phyloP scores from a whole-genome alignment of 1,284 basidiomycete genomes.

The Xerocomus amazonicus region DNA sequence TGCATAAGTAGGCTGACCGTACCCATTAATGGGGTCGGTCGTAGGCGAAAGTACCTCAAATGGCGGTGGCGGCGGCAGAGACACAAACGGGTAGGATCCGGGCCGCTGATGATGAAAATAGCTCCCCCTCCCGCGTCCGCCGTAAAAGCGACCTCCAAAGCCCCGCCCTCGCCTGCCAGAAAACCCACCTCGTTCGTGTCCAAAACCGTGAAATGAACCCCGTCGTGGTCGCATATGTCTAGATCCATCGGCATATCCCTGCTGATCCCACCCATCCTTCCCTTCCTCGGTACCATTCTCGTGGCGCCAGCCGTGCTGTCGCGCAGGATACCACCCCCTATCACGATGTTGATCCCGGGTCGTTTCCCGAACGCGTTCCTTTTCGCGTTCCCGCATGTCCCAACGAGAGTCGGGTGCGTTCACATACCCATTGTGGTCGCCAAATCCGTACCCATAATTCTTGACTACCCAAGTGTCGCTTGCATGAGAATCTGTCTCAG shows the following conservation, averaged over 20 bases:
- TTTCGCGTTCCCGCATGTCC: conserved; percentile 31
- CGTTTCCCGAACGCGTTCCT: conserved; percentile 12
- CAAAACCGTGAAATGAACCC: conserved; percentile 26
- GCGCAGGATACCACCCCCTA: conserved; percentile 11
- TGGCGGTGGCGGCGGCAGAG: conserved; percentile 4
- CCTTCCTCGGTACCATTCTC: conserved; percentile 26
- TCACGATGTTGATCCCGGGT: conserved; percentile 22
- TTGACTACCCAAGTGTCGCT: conserved; percentile 54
- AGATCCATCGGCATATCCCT: conserved; percentile 8
- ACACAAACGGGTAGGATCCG: conserved; percentile 21
- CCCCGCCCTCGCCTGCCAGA: conserved; percentile 34
- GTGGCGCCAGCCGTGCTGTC: conserved; percentile 21
- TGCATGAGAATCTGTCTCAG: conserved; percentile 17
- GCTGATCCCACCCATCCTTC: conserved; percentile 27
- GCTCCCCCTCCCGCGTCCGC: conserved; percentile 20
- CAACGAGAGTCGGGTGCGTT: conserved; percentile 31
- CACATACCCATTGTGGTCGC: conserved; percentile 36
- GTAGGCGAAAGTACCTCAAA: conserved; percentile 21
- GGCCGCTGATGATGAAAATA: conserved; percentile 27
- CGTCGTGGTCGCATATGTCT: conserved; percentile 26
- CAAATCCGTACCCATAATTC: conserved; percentile 62
- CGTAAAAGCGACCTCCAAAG: conserved; percentile 33
- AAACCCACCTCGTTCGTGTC: conserved; percentile 32
- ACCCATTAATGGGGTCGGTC: conserved; percentile 25
- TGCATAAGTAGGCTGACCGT: conserved; percentile 21